These are phyloP conservation scores for Tolypocladium tundrense DNA, from an alignment of 2,329 filamentous ascomycete species.

Conservation along the genomic window DNA sequence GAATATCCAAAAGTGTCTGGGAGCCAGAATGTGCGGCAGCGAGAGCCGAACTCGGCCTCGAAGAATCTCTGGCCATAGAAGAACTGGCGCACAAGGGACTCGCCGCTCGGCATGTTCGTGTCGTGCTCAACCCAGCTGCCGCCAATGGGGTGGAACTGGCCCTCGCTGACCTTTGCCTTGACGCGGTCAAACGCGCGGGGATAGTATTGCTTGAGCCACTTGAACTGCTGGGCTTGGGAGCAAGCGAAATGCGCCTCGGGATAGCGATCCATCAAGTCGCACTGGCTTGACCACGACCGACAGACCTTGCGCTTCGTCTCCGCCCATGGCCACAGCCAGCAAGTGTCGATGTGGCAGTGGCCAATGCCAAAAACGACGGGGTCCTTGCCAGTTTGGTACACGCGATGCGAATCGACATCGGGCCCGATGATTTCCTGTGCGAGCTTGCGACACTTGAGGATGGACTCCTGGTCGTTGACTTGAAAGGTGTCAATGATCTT, in stretches of 20 bases:
- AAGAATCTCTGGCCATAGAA: conserved; percentile 93
- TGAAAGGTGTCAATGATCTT: conserved; percentile 86
- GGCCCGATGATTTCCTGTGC: conserved; percentile 74
- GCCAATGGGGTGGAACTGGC: conserved; percentile 87
- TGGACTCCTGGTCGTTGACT: conserved; percentile 65
- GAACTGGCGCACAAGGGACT: conserved; percentile 89
- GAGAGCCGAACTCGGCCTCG: conserved; percentile 80
- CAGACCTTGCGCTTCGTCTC: conserved; percentile 96
- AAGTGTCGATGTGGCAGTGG: conserved; percentile 96
- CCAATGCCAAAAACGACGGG: conserved; percentile 82
- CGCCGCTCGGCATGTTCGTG: conserved; percentile 92
- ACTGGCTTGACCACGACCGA: conserved; percentile 94
- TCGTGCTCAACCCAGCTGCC: conserved; percentile 99
- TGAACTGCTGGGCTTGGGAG: conserved; percentile 94
- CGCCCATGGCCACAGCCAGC: conserved; percentile 97
- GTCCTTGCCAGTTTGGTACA: conserved; percentile 67
- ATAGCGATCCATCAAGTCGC: conserved; percentile 88
- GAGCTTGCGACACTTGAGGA: conserved; percentile 71
- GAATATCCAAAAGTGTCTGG: conserved; percentile 98
- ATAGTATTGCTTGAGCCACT: conserved; percentile 89
- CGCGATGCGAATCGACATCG: conserved; percentile 68
- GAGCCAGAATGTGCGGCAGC: conserved; percentile 90
- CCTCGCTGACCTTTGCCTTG: conserved; percentile 81
- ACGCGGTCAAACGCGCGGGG: conserved; percentile 84
- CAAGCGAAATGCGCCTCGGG: conserved; percentile 87